phyloP scores from a whole-genome alignment of 371 early-diverging fungal genomes.

The Mucor indicus region DNA sequence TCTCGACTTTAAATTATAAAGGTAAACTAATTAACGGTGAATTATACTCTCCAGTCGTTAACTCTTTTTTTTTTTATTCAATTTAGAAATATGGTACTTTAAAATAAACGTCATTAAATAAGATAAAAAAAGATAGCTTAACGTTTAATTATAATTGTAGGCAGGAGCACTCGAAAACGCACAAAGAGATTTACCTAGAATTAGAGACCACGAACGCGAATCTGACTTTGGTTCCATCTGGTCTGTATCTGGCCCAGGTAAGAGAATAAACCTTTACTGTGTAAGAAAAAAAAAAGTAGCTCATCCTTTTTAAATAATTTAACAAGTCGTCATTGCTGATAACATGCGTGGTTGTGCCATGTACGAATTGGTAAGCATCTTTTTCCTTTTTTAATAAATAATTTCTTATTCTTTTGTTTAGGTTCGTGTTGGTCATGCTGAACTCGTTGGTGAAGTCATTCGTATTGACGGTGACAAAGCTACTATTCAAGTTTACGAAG shows the following conservation, averaged over 20 bases:
- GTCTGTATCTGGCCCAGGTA: slow-evolving; percentile 99
- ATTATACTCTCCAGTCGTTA: no score
- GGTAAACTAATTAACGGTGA: no score
- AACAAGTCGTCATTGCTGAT: slow-evolving; percentile 94
- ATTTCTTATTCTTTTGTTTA: slow-evolving; percentile 18
- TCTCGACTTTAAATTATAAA: no score
- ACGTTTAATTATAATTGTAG: no score
- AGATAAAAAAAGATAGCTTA: no score
- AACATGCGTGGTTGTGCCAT: slow-evolving; percentile 99
- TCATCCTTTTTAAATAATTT: background rate
- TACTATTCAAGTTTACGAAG: slow-evolving; percentile 99
- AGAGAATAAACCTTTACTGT: background rate
- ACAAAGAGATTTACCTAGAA: slow-evolving; percentile 69
- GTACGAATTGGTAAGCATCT: slow-evolving; percentile 92
- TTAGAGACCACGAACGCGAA: slow-evolving; percentile 90
- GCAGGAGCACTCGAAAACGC: slow-evolving; percentile 87
- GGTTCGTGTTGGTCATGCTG: slow-evolving; percentile 98
- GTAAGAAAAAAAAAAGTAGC: background rate
- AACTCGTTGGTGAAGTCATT: slow-evolving; percentile 99
- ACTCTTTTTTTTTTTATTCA: background rate
- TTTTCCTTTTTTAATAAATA: background rate
- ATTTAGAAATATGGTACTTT: no score
- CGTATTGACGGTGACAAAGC: slow-evolving; percentile 99
- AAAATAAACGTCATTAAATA: no score
- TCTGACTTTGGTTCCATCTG: slow-evolving; percentile 90